A percentile compares a stretch with the other conserved stretches of the same genome.
These are phyloP conservation scores for Vanilla planifolia DNA, from an alignment of 106 monocot species.

Conservation along the genomic window DNA sequence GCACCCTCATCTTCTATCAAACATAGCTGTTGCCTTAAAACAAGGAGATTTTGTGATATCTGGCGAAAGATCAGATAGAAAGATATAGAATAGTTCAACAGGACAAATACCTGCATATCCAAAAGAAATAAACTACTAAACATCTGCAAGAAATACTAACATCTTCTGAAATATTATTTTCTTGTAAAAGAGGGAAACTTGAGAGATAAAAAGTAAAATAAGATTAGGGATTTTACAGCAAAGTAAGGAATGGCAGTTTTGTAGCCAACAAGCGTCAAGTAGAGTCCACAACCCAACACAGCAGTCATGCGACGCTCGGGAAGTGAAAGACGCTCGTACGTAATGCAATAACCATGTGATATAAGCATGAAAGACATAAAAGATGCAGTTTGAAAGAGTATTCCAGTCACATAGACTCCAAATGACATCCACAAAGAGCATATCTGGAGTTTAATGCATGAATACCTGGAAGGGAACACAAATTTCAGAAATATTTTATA, in stretches of 20 bases:
- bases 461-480: conserved; percentile 55
- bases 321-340: conserved; percentile 68
- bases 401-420: conserved; percentile 84
- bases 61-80: conserved; percentile 71
- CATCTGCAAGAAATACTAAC: neutral
- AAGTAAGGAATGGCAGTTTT: conserved; percentile 80
- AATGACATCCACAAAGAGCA: conserved; percentile 97
- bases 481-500: neutral
- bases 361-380: conserved; percentile 83
- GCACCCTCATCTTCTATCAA: conserved; percentile 44
- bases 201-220: neutral
- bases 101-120: conserved; percentile 50
- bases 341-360: conserved; percentile 92
- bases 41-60: conserved; percentile 57
- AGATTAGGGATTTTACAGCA: conserved; percentile 39
- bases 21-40: conserved; percentile 57
- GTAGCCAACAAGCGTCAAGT: conserved; percentile 74
- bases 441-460: conserved; percentile 65
- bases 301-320: conserved; percentile 67
- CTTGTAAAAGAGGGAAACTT: neutral
- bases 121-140: neutral
- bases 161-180: neutral
- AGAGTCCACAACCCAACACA: conserved; percentile 45
- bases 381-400: conserved; percentile 76
- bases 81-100: conserved; percentile 49